These are phyloP conservation scores for Calonectria hawksworthii DNA, from an alignment of 2,329 filamentous ascomycete species.

Conservation along the genomic window DNA sequence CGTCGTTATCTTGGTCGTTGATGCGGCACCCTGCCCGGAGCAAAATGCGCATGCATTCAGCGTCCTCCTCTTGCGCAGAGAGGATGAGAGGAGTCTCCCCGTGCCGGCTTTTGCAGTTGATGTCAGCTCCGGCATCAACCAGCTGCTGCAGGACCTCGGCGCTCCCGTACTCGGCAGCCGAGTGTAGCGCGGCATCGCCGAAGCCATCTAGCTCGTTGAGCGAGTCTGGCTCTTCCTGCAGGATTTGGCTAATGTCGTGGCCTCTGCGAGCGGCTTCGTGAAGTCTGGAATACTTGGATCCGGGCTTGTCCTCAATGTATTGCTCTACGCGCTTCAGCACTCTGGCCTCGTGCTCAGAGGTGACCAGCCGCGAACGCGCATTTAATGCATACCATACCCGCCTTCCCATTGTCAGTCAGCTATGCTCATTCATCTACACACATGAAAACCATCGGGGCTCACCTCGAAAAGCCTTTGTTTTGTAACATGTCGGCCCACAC, in stretches of 20 bases:
- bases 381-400: background rate
- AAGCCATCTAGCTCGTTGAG: constrained; percentile 1
- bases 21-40: constrained; percentile 13
- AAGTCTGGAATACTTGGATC: background rate
- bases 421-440: no score
- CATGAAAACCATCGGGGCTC: no score
- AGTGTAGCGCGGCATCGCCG: background rate
- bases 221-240: constrained; percentile 25
- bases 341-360: background rate
- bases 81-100: background rate
- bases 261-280: background rate
- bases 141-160: background rate
- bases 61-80: rapidly evolving
- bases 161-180: rapidly evolving
- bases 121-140: constrained; percentile 23
- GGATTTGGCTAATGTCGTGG: background rate
- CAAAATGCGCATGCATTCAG: background rate
- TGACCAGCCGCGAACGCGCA: no score
- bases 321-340: background rate
- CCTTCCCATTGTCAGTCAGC: no score
- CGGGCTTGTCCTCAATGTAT: background rate
- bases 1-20: rapidly evolving
- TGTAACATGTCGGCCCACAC: background rate
- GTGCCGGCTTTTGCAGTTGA: background rate
- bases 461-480: background rate